Evolutionary conservation across 2,329 filamentous ascomycete genomes (phyloP), one percentile per base, ranked within the genome.

Genomic region (Fusarium caatingaense): DNA sequence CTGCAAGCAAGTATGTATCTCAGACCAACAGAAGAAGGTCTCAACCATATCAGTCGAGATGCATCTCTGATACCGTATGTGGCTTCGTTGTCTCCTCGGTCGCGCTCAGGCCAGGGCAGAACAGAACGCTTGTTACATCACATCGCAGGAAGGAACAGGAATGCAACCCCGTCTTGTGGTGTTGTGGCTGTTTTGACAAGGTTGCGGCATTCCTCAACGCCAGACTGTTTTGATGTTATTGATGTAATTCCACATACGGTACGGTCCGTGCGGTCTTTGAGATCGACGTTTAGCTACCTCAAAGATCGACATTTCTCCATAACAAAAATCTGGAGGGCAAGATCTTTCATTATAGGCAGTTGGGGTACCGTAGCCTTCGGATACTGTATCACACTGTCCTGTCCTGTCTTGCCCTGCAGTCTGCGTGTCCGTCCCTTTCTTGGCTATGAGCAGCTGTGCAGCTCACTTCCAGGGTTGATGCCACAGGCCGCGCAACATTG

Each of bases 211-310:
- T 71, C 68, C 68, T 67, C 20, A 40, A 55, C 46, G 30, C 41
- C 51, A 54, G 46, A 23, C 21, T 64, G 46, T 42, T 60, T 53
- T 55, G 41, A 41, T 48, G 20, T 56, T 56, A 34, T 56, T 54
- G 30, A 46, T 68, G 56, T 53, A 53, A 53, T 53, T 42, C 34
- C 30, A 56, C 50, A 61, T 54, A 74, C 58, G 66, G 64, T 63
- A 66, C 61, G 60, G 71, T 74, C 71, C 64, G 69, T 73, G 71
- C 60, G 66, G 64, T 42, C 57, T 67, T 60, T 50, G 51, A 44
- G 65, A 66, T 61, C 65, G 58, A 60, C 66, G 54, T 56, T 59
- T 68, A 60, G 68, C 40, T 64, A 53, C 69, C 20, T 68, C 44
- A 23, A 48, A 27, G 68, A 70, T 71, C 68, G 41, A 61, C 64